Evolutionary conservation across 805 yeast genomes (phyloP), one percentile per base, ranked within the genome.

Genomic region (Candida ascalaphidarum): DNA sequence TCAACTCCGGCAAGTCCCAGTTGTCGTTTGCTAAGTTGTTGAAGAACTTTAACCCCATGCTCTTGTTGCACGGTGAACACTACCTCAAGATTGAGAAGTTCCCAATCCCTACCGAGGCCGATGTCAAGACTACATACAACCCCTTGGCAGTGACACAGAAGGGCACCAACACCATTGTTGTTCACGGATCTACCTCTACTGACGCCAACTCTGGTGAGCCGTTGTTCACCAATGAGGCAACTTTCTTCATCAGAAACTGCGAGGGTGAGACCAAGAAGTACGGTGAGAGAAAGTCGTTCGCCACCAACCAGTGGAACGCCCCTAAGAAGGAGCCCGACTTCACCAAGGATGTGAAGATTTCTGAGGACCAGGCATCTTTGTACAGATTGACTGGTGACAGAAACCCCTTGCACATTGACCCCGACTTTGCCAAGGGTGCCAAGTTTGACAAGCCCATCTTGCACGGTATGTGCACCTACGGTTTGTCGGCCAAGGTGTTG

Each of bases 351-450:
- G 68, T 74, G 44, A 57, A 68, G 39, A 81, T 92, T 2, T 50
- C 68, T 16, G 64, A 55, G 23, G 82, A 86, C 52, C 85, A 77
- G 54, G 96, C 96, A 25, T 84, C 95, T 4, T 58, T 88, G 31
- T 89, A 89, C 64, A 74, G 98, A 53, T 65, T 89, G 36, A 79
- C 89, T 36, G 97, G 96, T 30, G 98, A 89, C 64, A 78, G 77
- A 55, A 89, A 89, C 57, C 98, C 98, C 35, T 70, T 89, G 44
- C 98, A 88, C 62, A 79, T 89, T 50, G 97, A 89, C 60, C 96
- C 97, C 12, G 65, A 54, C 17, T 81, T 88, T 58, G 96, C 97
- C 11, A 73, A 77, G 38, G 82, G 82, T 32, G 96, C 89, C 26
- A 81, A 80, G 36, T 89, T 89, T 54, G 76, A 75, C 27, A 61